Evolutionary conservation across 768 basidiomycete genomes (phyloP).

Genomic region (Royoungia palumana): DNA sequence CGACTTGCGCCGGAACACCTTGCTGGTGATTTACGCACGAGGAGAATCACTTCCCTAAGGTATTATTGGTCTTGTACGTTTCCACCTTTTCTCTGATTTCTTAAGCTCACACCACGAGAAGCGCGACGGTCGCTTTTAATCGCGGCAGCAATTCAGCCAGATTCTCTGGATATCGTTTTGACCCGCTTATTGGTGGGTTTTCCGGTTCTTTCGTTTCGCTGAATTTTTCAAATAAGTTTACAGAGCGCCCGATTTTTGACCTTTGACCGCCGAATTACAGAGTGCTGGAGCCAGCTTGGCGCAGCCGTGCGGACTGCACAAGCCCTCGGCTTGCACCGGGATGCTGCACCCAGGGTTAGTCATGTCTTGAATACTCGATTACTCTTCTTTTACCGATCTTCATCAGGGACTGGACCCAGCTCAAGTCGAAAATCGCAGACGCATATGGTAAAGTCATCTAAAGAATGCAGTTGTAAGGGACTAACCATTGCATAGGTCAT

Average conservation of each 20-base stretch:
- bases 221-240: slow-evolving; percentile 11
- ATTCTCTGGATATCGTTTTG: slow-evolving; percentile 88
- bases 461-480: background rate
- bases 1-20: slow-evolving; percentile 83
- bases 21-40: slow-evolving; percentile 71
- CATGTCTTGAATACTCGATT: background rate
- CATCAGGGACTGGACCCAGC: slow-evolving; percentile 65
- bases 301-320: slow-evolving; percentile 92
- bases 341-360: slow-evolving; percentile 77
- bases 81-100: slow-evolving; percentile 3
- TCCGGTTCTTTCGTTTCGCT: background rate
- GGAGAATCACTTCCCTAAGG: slow-evolving; percentile 77
- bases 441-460: slow-evolving; percentile 64
- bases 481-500: slow-evolving; percentile 53
- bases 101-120: slow-evolving; percentile 33
- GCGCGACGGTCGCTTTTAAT: slow-evolving; percentile 86
- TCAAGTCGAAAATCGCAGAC: slow-evolving; percentile 82
- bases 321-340: slow-evolving; percentile 88
- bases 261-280: slow-evolving; percentile 83
- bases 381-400: slow-evolving; percentile 4
- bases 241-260: slow-evolving; percentile 67
- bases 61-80: slow-evolving; percentile 95
- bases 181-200: slow-evolving; percentile 70
- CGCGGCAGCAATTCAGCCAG: slow-evolving; percentile 90
- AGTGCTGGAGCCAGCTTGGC: slow-evolving; percentile 95